These are phyloP conservation scores for Prototheca wickerhamii DNA, from an alignment of 163 green algal genomes.

Conservation along the genomic window DNA sequence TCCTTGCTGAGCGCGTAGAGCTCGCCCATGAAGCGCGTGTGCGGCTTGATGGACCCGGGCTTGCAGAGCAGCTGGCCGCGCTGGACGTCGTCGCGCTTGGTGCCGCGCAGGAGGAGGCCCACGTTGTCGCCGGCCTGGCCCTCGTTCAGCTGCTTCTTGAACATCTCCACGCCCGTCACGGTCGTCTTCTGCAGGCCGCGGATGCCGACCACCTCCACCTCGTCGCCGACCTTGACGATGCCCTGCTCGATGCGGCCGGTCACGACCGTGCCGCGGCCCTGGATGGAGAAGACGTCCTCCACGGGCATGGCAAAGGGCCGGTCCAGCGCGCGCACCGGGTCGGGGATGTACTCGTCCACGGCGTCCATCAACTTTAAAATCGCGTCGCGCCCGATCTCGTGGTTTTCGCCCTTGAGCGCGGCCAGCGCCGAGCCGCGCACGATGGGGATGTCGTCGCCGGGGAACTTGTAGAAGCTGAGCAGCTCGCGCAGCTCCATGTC, in stretches of 20 bases:
- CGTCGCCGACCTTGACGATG: slow-evolving; percentile 84
- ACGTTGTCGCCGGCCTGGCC: slow-evolving; percentile 96
- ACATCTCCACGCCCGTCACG: slow-evolving; percentile 90
- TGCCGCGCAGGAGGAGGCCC: slow-evolving; percentile 87
- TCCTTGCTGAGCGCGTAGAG: slow-evolving; percentile 97
- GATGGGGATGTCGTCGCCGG: slow-evolving; percentile 88
- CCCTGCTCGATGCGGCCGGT: slow-evolving; percentile 93
- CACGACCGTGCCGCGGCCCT: slow-evolving; percentile 91
- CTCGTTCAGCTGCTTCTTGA: slow-evolving; percentile 84
- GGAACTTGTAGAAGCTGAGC: slow-evolving; percentile 96
- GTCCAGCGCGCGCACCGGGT: slow-evolving; percentile 80
- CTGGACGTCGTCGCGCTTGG: slow-evolving; percentile 93
- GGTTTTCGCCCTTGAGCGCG: slow-evolving; percentile 83
- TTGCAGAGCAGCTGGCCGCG: slow-evolving; percentile 76
- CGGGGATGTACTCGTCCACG: slow-evolving; percentile 75
- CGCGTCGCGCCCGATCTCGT: slow-evolving; percentile 58
- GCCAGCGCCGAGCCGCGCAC: slow-evolving; percentile 82
- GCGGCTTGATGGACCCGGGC: slow-evolving; percentile 59
- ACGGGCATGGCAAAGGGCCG: slow-evolving; percentile 96
- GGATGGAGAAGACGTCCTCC: slow-evolving; percentile 98
- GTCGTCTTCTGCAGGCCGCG: slow-evolving; percentile 64
- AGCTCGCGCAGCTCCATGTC: slow-evolving; percentile 98
- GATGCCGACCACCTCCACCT: slow-evolving; percentile 94
- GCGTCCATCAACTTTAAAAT: slow-evolving; percentile 87
- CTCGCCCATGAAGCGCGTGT: slow-evolving; percentile 44